Base-by-base conservation (phyloP, 2,329 filamentous ascomycete species). In the Aspergillus sp. region DNA sequence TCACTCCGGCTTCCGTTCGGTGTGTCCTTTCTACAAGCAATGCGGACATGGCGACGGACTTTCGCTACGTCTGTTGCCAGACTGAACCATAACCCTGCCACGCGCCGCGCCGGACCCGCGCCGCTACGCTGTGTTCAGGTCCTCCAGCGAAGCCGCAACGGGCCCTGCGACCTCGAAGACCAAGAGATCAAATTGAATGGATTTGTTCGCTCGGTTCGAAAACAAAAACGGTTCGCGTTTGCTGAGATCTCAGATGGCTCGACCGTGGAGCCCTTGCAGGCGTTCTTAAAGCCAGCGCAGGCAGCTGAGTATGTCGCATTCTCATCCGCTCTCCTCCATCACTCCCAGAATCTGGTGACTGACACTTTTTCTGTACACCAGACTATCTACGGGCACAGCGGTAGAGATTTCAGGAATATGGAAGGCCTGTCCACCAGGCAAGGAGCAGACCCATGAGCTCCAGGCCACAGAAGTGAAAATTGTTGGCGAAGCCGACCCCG, bases 241-340 rank as follows among this genome's bases (percentile, higher is more conserved):
- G 87, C 92, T 48, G 83, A 90, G 54, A 79, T 97, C 48, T 87
- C 87, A 10, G 94, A 99, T 77, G 94, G 94, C 42, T 95, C 91
- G 11, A 90, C 88, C 40, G 78, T 89, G 60, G 79, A 86, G 56
- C 79, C 89, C 24, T 71, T 97, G 50, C 94, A 99, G 75, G 90
- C 87, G 43, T 84, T 96, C 44, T 76, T 96, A 60, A 83, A 83
- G 50, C 86, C 88, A 58, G 78, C 82, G 44, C 79, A 90, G 66
- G 85, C 87, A 60, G 79, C 85, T 72, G 83, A 85, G 90, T 95
- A 80, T 69, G 85, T 77, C 59, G 33, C 17, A 11, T 30, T 17
- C 9, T 16, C 19, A 17, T 47, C 13, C 17, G n/a, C 14, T 22
- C 7, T 19, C 19, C 22, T 5, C 32, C 5, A 41, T 26, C 9